phyloP scores from a whole-genome alignment of 352 stramenopile genomes.

The Phytophthora tubulina region DNA sequence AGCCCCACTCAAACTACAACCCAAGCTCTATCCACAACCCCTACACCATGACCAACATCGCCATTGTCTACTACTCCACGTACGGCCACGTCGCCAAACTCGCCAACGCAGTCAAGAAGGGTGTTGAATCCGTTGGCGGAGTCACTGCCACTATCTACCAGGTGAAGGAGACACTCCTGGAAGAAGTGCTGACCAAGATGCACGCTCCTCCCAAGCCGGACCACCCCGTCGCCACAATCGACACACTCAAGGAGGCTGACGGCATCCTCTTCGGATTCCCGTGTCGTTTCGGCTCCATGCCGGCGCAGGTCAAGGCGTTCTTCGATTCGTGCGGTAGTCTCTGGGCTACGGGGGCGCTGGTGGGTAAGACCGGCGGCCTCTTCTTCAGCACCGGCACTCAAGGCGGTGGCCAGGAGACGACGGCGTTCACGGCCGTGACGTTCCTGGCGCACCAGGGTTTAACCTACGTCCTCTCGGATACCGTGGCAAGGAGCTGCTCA shows the following conservation, averaged over 20 bases:
- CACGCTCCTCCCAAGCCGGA: neutral
- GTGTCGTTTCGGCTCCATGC: neutral
- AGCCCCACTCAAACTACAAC: neutral
- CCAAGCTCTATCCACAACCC: neutral
- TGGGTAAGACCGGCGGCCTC: neutral
- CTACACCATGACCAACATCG: conserved; percentile 1
- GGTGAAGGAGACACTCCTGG: neutral
- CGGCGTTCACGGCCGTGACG: neutral
- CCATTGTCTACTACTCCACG: neutral
- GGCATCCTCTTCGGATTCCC: conserved; percentile 9
- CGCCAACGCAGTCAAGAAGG: neutral
- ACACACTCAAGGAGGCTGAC: neutral
- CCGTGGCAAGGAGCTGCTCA: conserved; percentile 1
- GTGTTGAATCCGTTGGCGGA: neutral
- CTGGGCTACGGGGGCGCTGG: neutral
- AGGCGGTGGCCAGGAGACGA: neutral
- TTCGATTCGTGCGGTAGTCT: conserved; percentile 1
- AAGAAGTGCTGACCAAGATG: conserved; percentile 1
- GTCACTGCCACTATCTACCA: conserved; percentile 3
- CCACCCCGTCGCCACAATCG: neutral
- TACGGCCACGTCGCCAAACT: conserved; percentile 1
- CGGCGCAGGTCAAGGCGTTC: conserved; percentile 1
- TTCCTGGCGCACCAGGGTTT: conserved; percentile 6
- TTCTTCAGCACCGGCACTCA: conserved; percentile 2
- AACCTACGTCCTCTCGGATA: neutral